phyloP scores from a whole-genome alignment of 257 asterid species.

The Solanum rostratum region DNA sequence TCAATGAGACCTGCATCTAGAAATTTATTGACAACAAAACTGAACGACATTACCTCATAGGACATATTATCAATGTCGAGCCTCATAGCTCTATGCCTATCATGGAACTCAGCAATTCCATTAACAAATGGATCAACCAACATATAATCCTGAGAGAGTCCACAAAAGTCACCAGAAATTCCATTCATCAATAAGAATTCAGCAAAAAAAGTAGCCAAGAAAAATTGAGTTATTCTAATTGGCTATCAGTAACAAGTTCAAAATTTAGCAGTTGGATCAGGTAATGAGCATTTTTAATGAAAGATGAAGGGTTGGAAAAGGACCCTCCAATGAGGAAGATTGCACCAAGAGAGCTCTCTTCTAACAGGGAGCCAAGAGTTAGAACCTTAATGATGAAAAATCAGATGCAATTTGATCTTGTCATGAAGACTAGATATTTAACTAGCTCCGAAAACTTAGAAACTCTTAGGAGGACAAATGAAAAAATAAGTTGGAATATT shows the following conservation, averaged over 20 bases:
- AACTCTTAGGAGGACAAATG: not conserved
- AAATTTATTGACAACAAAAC: not conserved
- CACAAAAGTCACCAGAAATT: not conserved
- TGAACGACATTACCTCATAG: conserved; percentile 54
- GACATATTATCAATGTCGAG: conserved; percentile 96
- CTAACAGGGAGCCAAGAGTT: not conserved
- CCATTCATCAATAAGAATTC: not conserved
- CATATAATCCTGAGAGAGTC: conserved; percentile 45
- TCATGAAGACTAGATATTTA: not conserved
- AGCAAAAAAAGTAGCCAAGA: not conserved
- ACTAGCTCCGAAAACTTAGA: not conserved
- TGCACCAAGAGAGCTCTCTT: not conserved
- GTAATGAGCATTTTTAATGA: not conserved
- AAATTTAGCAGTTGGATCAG: not conserved
- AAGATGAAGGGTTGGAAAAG: not conserved
- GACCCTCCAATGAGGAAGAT: not conserved
- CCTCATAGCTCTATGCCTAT: conserved; percentile 83
- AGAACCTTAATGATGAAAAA: not conserved
- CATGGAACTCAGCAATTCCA: conserved; percentile 66
- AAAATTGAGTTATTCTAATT: not conserved
- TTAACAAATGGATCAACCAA: conserved; percentile 50
- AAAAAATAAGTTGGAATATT: not conserved
- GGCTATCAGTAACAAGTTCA: not conserved
- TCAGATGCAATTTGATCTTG: not conserved
- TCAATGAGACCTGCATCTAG: not conserved